These are phyloP conservation scores for Clathrus columnatus DNA, from an alignment of 768 basidiomycete species.

Conservation along the genomic window DNA sequence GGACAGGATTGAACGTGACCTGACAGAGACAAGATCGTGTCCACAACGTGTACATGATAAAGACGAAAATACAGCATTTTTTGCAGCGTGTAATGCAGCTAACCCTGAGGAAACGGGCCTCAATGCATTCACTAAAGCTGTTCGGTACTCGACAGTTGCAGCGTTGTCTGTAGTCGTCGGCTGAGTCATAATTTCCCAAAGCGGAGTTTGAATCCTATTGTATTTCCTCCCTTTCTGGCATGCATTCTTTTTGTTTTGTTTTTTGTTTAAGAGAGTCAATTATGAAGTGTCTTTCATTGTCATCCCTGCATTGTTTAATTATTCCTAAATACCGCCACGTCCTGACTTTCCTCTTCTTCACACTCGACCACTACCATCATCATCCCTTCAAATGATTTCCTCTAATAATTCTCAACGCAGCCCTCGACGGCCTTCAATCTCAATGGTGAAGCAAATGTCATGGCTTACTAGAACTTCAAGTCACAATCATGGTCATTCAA, in stretches of 20 bases:
- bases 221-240: constrained; percentile 39
- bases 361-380: not conserved
- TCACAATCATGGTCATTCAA: not conserved
- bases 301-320: constrained; percentile 31
- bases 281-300: no score
- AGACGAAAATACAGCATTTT: constrained; percentile 17
- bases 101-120: constrained; percentile 45
- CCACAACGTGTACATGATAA: constrained; percentile 50
- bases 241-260: no score
- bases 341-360: not conserved
- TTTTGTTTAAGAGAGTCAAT: no score
- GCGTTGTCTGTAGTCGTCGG: constrained; percentile 30
- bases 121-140: constrained; percentile 38
- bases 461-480: constrained; percentile 33
- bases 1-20: constrained; percentile 29
- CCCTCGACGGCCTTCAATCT: constrained; percentile 28
- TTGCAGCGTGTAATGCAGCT: constrained; percentile 50
- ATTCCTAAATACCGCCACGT: constrained; percentile 16
- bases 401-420: constrained; percentile 20
- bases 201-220: constrained; percentile 49
- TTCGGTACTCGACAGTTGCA: constrained; percentile 20
- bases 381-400: constrained; percentile 13
- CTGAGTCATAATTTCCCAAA: constrained; percentile 40
- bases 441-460: constrained; percentile 26
- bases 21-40: constrained; percentile 29